Base-by-base conservation (phyloP, 768 basidiomycete species). In the Tylopilus balloui region DNA sequence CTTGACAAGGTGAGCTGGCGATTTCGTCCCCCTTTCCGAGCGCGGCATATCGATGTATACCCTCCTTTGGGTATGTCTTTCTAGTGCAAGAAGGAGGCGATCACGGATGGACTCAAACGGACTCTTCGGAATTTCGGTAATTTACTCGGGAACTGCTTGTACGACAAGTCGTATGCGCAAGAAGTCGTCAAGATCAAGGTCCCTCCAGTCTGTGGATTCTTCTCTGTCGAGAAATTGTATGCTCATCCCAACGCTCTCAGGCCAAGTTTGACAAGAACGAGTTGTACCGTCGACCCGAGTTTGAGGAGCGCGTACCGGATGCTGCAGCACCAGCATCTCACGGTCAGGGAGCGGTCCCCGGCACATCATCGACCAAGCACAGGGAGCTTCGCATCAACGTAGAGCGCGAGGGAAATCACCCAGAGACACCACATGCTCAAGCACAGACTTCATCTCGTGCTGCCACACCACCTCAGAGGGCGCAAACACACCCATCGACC, bases 71-170 rank as follows among this genome's bases (percentile, higher is more conserved):
- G 3, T 6, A 3, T 13, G 5, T 41, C 51, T 14, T 49, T 35
- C 27, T 58, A 99, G 96, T 92, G 90, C 64, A 97, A 97, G 77
- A 99, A 99, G 59, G 96, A 98, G 65, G 94, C 96, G 2, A 86
- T 97, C 0, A 99, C 96, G 0, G 96, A 99, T 57, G 95, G 78
- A 0, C 71, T 95, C 46, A 99, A 99, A 68, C 84, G 95, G 27
- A 82, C 92, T 1, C 75, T 99, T 9, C 77, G 92, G 21, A 91
- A 83, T 55, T 99, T 98, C 63, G 96, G 96, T 34, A 96, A 94
- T 64, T 72, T 98, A 3, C 75, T 98, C 14, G 96, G 96, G 1
- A 95, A 96, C 60, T 99, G 96, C 68, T 69, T 98, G n/a, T 98
- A 98, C 60, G 96, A 98, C 71, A 96, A 95, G 70, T 67, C 78